A percentile compares a stretch with the other conserved stretches of the same genome.
Conservation (phyloP, 345 rosid genomes). For the Linum usitatissimum region DNA sequence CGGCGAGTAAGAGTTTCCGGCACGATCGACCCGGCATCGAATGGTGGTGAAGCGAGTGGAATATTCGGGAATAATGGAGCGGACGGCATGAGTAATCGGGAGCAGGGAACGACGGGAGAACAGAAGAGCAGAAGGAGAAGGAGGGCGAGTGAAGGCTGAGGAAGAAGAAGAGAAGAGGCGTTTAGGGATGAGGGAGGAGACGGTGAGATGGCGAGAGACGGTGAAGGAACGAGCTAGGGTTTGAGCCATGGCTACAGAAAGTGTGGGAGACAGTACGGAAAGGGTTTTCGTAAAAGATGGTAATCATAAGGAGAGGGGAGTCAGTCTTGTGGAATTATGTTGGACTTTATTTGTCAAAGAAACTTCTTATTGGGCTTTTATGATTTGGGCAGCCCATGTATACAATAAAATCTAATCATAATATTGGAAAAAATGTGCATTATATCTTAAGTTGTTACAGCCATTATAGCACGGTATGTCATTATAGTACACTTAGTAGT, state of each 20-base stretch:
- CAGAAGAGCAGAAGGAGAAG: slow-evolving; percentile 28
- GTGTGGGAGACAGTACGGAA: too few relatives aligned
- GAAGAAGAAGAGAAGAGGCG: slow-evolving; percentile 28
- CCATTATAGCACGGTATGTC: too few relatives aligned
- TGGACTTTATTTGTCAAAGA: too few relatives aligned
- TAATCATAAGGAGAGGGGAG: too few relatives aligned
- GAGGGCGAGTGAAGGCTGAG: slow-evolving; percentile 26
- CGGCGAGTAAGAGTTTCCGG: slow-evolving; percentile 78
- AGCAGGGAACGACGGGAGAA: slow-evolving; percentile 30
- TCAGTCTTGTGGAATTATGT: too few relatives aligned
- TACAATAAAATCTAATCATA: not conserved
- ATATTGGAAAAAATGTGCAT: too few relatives aligned
- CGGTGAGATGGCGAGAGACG: slow-evolving; percentile 35
- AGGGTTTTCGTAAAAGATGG: too few relatives aligned
- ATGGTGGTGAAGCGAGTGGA: slow-evolving; percentile 38
- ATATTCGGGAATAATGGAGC: slow-evolving; percentile 9
- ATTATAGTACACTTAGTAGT: too few relatives aligned
- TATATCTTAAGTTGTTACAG: too few relatives aligned
- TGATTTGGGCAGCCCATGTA: too few relatives aligned
- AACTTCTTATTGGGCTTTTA: too few relatives aligned
- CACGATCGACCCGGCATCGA: slow-evolving; percentile 61
- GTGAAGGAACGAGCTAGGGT: slow-evolving; percentile 34
- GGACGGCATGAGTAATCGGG: slow-evolving; percentile 23
- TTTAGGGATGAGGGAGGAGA: slow-evolving; percentile 22
- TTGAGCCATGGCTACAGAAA: slow-evolving; percentile 42